phyloP scores from a whole-genome alignment of 441 rosid genomes.

The Erysimum cheiri region DNA sequence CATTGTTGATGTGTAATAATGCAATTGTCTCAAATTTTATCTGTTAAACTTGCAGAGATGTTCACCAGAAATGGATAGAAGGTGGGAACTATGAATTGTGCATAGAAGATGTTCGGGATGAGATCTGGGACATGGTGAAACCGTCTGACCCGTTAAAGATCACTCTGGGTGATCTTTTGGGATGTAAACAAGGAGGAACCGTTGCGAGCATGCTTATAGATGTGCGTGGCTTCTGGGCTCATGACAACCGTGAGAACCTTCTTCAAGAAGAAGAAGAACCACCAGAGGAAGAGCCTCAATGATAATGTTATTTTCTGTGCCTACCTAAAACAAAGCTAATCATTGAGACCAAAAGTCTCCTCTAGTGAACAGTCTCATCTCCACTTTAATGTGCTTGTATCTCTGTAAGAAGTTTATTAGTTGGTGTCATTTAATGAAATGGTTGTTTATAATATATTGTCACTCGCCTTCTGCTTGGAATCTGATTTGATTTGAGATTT shows the following conservation, averaged over 20 bases:
- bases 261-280: conserved; percentile 99
- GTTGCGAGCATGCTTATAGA: conserved; percentile 98
- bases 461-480: conserved; percentile 9
- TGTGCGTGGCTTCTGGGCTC: conserved; percentile 99
- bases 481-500: conserved; percentile 19
- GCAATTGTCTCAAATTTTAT: not conserved
- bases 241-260: conserved; percentile 95
- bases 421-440: conserved; percentile 11
- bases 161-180: conserved; percentile 72
- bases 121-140: conserved; percentile 99
- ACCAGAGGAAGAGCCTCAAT: conserved; percentile 70
- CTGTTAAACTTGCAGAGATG: conserved; percentile 66
- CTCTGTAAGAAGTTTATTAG: conserved; percentile 31
- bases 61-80: conserved; percentile 98
- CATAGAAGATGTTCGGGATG: conserved; percentile 96
- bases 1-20: conserved; percentile 20
- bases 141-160: conserved; percentile 82
- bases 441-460: conserved; percentile 34
- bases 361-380: conserved; percentile 23
- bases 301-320: conserved; percentile 24
- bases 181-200: conserved; percentile 96
- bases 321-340: conserved; percentile 23
- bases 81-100: conserved; percentile 98
- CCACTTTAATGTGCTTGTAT: conserved; percentile 23
- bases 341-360: conserved; percentile 9